Evolutionary conservation across 1,284 basidiomycete species (phyloP), one percentile per base, ranked within the genome.

Genomic region (Ceratobasidium sp.): DNA sequence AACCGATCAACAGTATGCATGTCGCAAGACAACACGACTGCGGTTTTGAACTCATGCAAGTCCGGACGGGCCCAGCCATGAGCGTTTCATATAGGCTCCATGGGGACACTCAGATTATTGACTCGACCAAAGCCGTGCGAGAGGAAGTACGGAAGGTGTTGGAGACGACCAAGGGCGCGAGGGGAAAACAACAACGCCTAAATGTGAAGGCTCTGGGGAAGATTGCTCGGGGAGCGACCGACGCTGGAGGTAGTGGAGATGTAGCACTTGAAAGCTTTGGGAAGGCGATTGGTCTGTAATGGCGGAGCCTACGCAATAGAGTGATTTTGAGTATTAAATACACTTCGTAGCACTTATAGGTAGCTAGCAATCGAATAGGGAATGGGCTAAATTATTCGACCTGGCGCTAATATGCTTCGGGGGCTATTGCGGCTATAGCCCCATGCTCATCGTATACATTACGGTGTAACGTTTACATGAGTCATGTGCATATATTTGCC

Each of bases 41-140:
- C 11, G 73, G 62, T 8, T 74, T 74, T 37, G 62, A 74, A 51
- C 62, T 74, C 14, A 19, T 66, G 11, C 73, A 74, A 43, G 63
- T 74, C 19, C 61, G 73, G 8, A 59, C 11, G 16, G 73, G 73
- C 9, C 14, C 73, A 19, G 51, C 62, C 6, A 37, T 14, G 37
- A 24, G 16, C 24, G 22, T 16, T 14, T 51, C 63, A 8, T 66
- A 65, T 48, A 34, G 56, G n/a, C 22, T 8, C 8, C 39, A 34
- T 13, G 16, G 64, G 3, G 53, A 62, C 31, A 39, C 43, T 3
- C 22, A 22, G 6, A 56, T 69, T 14, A 13, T 16, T 5, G 65
- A 51, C 39, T 39, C 51, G 4, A 34, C 54, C 53, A 37, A 56
- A 9, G 51, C 65, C 2, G 65, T 69, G 2, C 31, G 64, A 19